Base-by-base conservation (phyloP, 2,329 filamentous ascomycete genomes). In the Beauveria sp. region DNA sequence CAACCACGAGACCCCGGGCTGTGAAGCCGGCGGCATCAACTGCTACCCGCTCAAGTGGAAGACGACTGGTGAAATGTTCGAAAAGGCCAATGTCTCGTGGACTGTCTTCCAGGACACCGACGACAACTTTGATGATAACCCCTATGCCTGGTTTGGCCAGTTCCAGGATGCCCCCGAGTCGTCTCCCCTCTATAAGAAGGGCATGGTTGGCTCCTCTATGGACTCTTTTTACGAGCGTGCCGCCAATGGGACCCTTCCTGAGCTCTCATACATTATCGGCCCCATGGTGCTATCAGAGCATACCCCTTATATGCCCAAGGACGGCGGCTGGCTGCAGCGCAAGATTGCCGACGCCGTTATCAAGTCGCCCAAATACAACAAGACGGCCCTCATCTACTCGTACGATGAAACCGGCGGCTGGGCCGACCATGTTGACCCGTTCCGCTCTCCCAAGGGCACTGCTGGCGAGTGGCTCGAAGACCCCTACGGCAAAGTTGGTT, bases 21-120 rank as follows among this genome's bases (percentile, higher is more conserved):
- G 80, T 57, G 77, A 80, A 22, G 65, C 54, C 3, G 66, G 71
- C 1, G 69, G 76, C 40, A 72, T 82, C 54, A 81, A 80, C 67
- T 83, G 80, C 66, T 81, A 81, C 54, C 81, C 81, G 0, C 71
- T 83, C 20, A 79, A 80, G 62, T 83, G 81, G 81, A 80, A 80
- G 63, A 82, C 80, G 0, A 75, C 76, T 20, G 79, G 75, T 54
- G 79, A 83, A 62, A 72, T 76, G 62, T 80, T 80, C 43, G 74
- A 82, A 66, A 74, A 76, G 10, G 76, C 77, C 1, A 78, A 76
- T 18, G 76, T 79, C 22, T 76, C 75, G 1, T 83, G 81, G 81
- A 76, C 79, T 43, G 73, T 81, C 1, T 83, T 74, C 65, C 80
- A 82, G 65, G 74, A 79, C 59, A 76, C 42, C 9, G 71, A 68